Percentiles rank a stretch among this genome's conserved stretches.
Conservation (phyloP, 306 rosid species). For the Lathyrus tuberosus region DNA sequence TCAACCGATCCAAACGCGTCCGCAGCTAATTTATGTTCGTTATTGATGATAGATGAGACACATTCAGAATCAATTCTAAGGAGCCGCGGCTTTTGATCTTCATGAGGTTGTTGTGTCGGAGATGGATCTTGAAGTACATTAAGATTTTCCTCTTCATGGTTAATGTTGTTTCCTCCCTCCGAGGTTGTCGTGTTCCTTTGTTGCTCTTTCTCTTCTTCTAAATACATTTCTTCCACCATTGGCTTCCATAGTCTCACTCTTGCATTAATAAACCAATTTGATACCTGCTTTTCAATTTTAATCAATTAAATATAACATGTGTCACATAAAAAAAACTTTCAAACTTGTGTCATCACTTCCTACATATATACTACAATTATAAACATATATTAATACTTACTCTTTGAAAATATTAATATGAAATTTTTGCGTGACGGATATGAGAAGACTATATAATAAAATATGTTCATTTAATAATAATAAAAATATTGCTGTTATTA, state of each 20-base stretch:
- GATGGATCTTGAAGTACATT: conserved; percentile 26
- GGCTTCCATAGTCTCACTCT: conserved; percentile 98
- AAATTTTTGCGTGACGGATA: not conserved
- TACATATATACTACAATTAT: not conserved
- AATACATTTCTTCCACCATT: conserved; percentile 97
- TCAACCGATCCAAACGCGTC: conserved; percentile 65
- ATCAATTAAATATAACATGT: not conserved
- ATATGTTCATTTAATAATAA: not conserved
- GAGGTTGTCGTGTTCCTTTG: conserved; percentile 48
- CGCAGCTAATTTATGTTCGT: conserved; percentile 20
- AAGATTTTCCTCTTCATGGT: conserved; percentile 36
- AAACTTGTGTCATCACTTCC: conserved; percentile 22
- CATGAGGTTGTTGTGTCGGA: conserved; percentile 15
- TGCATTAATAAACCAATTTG: conserved; percentile 97
- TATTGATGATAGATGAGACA: conserved; percentile 70
- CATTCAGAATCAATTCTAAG: conserved; percentile 71
- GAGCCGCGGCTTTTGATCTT: conserved; percentile 72
- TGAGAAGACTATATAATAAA: conserved; percentile 6
- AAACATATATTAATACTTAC: not conserved
- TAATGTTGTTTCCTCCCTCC: conserved; percentile 43
- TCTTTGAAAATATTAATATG: conserved; percentile 10
- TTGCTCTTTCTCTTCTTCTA: conserved; percentile 68
- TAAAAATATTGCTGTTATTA: not conserved
- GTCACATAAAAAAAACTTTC: not conserved
- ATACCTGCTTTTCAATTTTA: conserved; percentile 58